Conservation (phyloP, 441 rosid genomes). For the Raphanus hybrid region DNA sequence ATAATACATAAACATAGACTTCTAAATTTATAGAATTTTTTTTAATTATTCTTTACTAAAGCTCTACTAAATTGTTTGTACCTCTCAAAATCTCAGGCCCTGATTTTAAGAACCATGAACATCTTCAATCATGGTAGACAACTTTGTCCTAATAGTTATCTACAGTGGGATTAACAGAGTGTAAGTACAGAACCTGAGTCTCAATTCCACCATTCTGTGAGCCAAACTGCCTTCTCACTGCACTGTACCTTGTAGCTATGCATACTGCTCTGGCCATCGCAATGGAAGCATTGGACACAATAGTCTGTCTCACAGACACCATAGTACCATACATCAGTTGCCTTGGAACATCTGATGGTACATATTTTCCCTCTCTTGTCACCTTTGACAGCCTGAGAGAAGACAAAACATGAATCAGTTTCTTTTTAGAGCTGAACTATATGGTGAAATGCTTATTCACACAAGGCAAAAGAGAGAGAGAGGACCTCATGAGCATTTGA, state of each 20-base stretch:
- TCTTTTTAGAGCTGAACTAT: not conserved
- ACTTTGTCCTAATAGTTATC: slow-evolving; percentile 10
- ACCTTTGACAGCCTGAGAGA: slow-evolving; percentile 78
- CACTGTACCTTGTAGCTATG: slow-evolving; percentile 95
- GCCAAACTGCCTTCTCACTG: slow-evolving; percentile 96
- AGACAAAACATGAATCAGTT: slow-evolving; percentile 22
- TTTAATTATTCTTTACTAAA: not conserved
- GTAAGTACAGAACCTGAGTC: slow-evolving; percentile 65
- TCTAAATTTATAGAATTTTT: not conserved
- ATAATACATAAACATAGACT: not conserved
- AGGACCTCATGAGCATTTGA: slow-evolving; percentile 91
- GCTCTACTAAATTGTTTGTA: not conserved
- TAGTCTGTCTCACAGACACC: slow-evolving; percentile 85
- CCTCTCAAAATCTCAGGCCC: not conserved
- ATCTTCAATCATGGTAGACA: not conserved
- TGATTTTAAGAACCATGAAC: slow-evolving; percentile 1
- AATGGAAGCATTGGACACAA: slow-evolving; percentile 83
- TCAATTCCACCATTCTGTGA: slow-evolving; percentile 70
- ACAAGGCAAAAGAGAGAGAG: slow-evolving; percentile 28
- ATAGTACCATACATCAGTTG: slow-evolving; percentile 92
- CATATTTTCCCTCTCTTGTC: slow-evolving; percentile 83
- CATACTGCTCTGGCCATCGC: slow-evolving; percentile 92
- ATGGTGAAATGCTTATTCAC: not conserved
- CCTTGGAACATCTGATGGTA: slow-evolving; percentile 79
- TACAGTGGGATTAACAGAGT: not conserved